These are phyloP conservation scores for Trichoderma aggressivum DNA, from an alignment of 2,329 filamentous ascomycete species.

Conservation along the genomic window DNA sequence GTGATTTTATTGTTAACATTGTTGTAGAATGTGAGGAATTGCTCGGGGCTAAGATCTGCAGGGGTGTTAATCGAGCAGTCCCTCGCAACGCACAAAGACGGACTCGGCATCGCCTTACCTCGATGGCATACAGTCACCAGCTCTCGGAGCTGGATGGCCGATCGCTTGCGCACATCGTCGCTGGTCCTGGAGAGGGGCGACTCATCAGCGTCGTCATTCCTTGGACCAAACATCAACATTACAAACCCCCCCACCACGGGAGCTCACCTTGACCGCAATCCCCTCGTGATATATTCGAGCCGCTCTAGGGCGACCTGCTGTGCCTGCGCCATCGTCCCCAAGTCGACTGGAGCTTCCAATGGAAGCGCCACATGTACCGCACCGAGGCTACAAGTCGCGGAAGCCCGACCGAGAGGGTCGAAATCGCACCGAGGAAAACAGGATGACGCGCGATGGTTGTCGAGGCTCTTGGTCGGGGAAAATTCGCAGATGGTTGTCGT, in stretches of 20 bases:
- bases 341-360: slow-evolving; percentile 23
- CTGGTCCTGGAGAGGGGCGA: slow-evolving; percentile 26
- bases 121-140: slow-evolving; percentile 54
- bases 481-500: background rate
- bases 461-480: background rate
- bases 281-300: slow-evolving; percentile 53
- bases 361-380: slow-evolving; percentile 15
- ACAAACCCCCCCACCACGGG: background rate
- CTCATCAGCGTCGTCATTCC: background rate
- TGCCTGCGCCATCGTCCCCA: slow-evolving; percentile 41
- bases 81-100: background rate
- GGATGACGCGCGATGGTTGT: slow-evolving; percentile 10
- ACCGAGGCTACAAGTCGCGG: background rate
- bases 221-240: background rate
- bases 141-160: slow-evolving; percentile 53
- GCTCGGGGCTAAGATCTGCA: slow-evolving; percentile 72
- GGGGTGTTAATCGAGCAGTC: slow-evolving; percentile 20
- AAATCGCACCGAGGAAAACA: background rate
- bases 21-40: slow-evolving; percentile 63
- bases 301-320: slow-evolving; percentile 53
- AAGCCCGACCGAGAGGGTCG: slow-evolving; percentile 6
- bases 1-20: slow-evolving; percentile 56
- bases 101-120: slow-evolving; percentile 38
- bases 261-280: slow-evolving; percentile 53
- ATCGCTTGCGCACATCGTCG: slow-evolving; percentile 52